Evolutionary conservation across 75 land plant genomes (phyloP), one percentile per base, ranked within the genome.

Genomic region (Sequoiadendron giganteum): DNA sequence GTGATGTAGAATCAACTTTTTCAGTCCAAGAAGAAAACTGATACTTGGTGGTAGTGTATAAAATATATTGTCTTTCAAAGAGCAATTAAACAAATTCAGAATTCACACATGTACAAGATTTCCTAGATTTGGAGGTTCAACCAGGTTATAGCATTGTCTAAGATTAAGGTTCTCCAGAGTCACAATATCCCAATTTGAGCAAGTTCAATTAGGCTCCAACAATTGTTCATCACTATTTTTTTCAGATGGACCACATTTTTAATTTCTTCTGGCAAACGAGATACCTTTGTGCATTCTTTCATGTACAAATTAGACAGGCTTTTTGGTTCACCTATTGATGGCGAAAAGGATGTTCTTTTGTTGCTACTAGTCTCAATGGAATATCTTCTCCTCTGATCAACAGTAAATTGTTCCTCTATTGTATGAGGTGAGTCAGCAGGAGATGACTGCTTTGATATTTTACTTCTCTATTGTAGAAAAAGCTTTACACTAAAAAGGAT

Each of bases 221-320:
- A 73, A 2, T 32, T 30, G n/a, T 73, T 73, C 77, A 73, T 73
- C 13, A 73, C 77, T 73, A 73, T 34, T 73, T 73, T 39, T 73
- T 34, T 73, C 38, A 73, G 4, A 34, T 11, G 11, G 77, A 73
- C 38, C 34, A 73, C 16, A 34, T 34, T 73, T 73, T 39, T 34
- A 73, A 73, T 73, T 73, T 73, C 77, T 73, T 11, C 77, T 73
- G 77, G 77, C 77, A 73, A 73, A 73, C 11, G 34, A 32, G 77
- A 73, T 32, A 73, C 11, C 2, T 2, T 34, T 73, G 15, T 32
- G 38, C 77, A 73, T 10, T 34, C 15, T 34, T 73, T 73, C 77
- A 73, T 73, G 38, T 3, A 34, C 77, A 73, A 73, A 34, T 11
- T 73, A 73, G 36, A 34, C 77, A 73, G 11, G 77, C 77, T 32